These are phyloP conservation scores for Tetrastigma voinierianum DNA, from an alignment of 164 flowering plant genomes.

Conservation along the genomic window DNA sequence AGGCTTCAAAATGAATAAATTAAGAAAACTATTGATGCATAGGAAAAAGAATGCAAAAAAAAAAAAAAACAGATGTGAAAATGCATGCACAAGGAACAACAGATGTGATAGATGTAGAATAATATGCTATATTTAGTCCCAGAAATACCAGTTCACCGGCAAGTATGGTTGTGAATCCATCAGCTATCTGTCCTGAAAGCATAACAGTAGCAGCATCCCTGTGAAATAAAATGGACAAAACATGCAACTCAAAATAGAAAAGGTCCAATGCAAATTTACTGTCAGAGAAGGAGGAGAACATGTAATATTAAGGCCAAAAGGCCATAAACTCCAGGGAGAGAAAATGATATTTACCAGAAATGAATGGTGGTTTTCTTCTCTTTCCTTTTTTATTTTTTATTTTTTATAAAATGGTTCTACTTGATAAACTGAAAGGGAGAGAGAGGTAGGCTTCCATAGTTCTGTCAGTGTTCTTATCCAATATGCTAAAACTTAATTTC, in stretches of 20 bases:
- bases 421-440: too few species aligned
- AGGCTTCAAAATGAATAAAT: neutral
- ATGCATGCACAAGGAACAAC: neutral
- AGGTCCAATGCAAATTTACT: neutral
- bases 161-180: slow-evolving; percentile 75
- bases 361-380: too few species aligned
- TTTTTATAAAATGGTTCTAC: too few species aligned
- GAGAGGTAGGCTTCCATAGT: too few species aligned
- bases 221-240: slow-evolving; percentile 7
- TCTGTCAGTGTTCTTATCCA: too few species aligned
- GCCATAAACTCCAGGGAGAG: too few species aligned
- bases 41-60: neutral
- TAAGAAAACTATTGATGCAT: neutral
- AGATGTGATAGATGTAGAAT: neutral
- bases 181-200: slow-evolving; percentile 95
- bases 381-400: too few species aligned
- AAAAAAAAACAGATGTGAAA: neutral
- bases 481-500: too few species aligned
- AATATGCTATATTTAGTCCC: too few species aligned
- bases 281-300: neutral
- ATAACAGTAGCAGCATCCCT: slow-evolving; percentile 84
- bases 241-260: slow-evolving; percentile 1
- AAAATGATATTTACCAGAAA: too few species aligned
- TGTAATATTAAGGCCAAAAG: too few species aligned
- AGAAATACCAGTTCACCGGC: slow-evolving; percentile 83